Conservation (phyloP, 495 filamentous ascomycete species). For the Xylaria castorea region DNA sequence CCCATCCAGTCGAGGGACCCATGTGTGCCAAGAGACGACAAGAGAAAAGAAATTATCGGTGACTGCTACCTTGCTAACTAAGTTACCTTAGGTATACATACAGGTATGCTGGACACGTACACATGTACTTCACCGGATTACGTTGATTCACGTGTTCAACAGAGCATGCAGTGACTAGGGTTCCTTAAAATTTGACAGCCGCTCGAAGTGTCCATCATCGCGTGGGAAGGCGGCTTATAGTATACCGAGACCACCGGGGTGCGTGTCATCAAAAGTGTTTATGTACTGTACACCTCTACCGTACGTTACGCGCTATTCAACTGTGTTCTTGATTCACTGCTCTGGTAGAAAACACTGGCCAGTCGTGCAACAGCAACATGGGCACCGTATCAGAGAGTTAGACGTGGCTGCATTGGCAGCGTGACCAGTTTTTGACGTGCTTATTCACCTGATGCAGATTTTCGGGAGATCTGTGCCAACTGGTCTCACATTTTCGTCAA, state of each 20-base stretch:
- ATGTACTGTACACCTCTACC: not conserved
- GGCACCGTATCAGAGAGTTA: not conserved
- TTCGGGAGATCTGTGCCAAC: constrained; percentile 8
- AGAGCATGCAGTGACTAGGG: constrained; percentile 25
- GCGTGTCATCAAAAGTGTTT: not conserved
- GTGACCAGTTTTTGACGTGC: constrained; percentile 18
- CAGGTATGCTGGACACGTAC: not conserved
- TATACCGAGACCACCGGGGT: not conserved
- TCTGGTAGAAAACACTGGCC: not conserved
- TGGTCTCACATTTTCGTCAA: constrained; percentile 2
- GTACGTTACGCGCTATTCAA: not conserved
- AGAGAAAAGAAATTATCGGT: constrained; percentile 18
- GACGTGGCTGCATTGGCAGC: constrained; percentile 19
- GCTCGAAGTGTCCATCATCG: constrained; percentile 19
- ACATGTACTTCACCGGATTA: constrained; percentile 14
- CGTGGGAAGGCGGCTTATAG: constrained; percentile 6
- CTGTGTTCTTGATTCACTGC: not conserved
- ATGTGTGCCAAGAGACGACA: constrained; percentile 16
- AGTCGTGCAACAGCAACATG: constrained; percentile 2
- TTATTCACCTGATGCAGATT: constrained; percentile 20
- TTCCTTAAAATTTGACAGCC: constrained; percentile 29
- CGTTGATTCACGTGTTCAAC: constrained; percentile 24
- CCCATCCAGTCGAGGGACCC: constrained; percentile 2
- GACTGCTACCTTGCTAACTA: constrained; percentile 5
- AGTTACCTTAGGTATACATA: not conserved